Base-by-base conservation (phyloP, 805 yeast species). In the Osmozyma mogii region DNA sequence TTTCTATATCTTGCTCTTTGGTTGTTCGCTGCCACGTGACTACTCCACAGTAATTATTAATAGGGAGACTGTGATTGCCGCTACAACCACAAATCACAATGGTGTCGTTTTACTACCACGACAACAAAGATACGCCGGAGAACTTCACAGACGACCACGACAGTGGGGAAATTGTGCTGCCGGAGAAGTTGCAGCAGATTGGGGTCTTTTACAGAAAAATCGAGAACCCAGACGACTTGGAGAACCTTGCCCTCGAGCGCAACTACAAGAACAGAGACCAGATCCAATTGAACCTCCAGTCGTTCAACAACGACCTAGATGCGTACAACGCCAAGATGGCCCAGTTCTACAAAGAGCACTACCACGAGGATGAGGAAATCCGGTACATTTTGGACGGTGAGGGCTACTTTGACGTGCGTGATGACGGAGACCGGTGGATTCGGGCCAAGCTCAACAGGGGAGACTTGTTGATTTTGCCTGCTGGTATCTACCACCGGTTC, bases 331-430 rank as follows among this genome's bases (percentile, higher is more conserved):
- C 61, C 29, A 84, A 85, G 53, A 65, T 89, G 54, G 64, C 70
- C 38, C 68, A 58, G 24, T 87, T 88, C 55, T 84, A 76, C 59
- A 62, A 70, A 27, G 96, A 89, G 49, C 98, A 89, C 55, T 65
- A 85, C 31, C 98, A 89, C 52, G 97, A 89, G 52, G 98, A 89
- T 52, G 98, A 89, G 58, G 98, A 89, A 61, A 89, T 89, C 50
- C 66, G 98, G 41, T 89, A 87, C 57, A 75, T 87, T 30, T 49
- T 81, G 12, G 95, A 81, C 16, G 98, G 98, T 8, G 81, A 76
- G 32, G 97, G 98, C 0, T 89, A 70, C 56, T 89, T 89, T 49
- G 97, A 89, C 49, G 84, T 89, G 6, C 69, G 95, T 41, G 79
- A 74, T 45, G 48, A 60, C 17, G 49, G 68, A 9, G 70, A 64